Conservation (phyloP, 2,329 filamentous ascomycete genomes). For the Pseudovirgaria hyperparasitica region DNA sequence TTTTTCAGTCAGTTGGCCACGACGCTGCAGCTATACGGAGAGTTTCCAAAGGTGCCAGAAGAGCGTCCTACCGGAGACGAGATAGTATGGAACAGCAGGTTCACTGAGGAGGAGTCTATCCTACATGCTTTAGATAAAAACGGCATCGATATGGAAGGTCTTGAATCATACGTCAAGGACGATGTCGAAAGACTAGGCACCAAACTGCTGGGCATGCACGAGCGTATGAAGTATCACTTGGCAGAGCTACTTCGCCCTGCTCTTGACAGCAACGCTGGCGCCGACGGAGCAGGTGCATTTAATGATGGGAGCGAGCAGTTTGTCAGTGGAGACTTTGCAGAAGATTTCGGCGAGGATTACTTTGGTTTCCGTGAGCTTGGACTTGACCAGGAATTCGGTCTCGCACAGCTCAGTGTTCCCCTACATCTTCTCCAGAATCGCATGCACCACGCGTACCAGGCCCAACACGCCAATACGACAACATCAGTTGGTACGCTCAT, state of each 20-base stretch:
- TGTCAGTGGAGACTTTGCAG: slow-evolving; percentile 89
- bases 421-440: slow-evolving; percentile 87
- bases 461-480: slow-evolving; percentile 53
- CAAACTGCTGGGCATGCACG: slow-evolving; percentile 75
- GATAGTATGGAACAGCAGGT: slow-evolving; percentile 49
- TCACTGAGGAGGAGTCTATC: slow-evolving; percentile 72
- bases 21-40: slow-evolving; percentile 70
- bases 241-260: slow-evolving; percentile 89
- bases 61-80: slow-evolving; percentile 22
- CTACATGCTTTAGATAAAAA: slow-evolving; percentile 77
- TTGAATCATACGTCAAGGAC: slow-evolving; percentile 83
- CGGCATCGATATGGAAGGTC: slow-evolving; percentile 64
- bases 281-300: slow-evolving; percentile 82
- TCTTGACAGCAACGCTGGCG: slow-evolving; percentile 58
- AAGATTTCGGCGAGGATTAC: slow-evolving; percentile 96
- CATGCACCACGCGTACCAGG: slow-evolving; percentile 73
- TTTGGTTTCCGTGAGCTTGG: slow-evolving; percentile 96
- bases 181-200: slow-evolving; percentile 76
- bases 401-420: slow-evolving; percentile 79
- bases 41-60: slow-evolving; percentile 63
- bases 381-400: slow-evolving; percentile 78
- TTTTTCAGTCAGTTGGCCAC: slow-evolving; percentile 77
- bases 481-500: slow-evolving; percentile 50
- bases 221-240: slow-evolving; percentile 86
- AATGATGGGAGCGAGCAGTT: slow-evolving; percentile 97